These are phyloP conservation scores for Stevia rebaudiana DNA, from an alignment of 140 eudicot species.

Conservation along the genomic window DNA sequence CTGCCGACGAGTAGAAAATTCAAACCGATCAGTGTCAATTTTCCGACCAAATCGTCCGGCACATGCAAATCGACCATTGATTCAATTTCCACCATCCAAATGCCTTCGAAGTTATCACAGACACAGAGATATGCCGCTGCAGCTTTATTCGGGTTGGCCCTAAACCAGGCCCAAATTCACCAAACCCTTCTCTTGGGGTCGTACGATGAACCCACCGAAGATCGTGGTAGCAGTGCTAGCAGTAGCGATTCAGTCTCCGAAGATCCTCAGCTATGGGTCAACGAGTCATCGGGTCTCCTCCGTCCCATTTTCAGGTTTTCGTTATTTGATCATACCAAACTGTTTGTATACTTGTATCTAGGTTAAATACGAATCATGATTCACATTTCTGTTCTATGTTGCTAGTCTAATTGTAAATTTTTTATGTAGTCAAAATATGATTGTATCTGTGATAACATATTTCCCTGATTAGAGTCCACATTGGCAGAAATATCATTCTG, in stretches of 20 bases:
- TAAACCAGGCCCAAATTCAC: conserved; percentile 74
- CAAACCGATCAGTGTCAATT: conserved; percentile 6
- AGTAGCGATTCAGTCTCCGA: conserved; percentile 62
- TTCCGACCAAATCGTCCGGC: conserved; percentile 7
- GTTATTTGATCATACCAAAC: background rate
- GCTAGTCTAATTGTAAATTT: background rate
- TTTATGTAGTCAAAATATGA: conserved; percentile 3
- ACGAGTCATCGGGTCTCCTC: conserved; percentile 56
- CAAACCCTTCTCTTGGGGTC: conserved; percentile 68
- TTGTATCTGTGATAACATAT: background rate
- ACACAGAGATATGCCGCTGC: conserved; percentile 84
- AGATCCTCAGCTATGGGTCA: conserved; percentile 74
- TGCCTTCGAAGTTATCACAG: conserved; percentile 48
- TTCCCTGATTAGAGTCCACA: background rate
- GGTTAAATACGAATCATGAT: background rate
- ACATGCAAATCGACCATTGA: conserved; percentile 4
- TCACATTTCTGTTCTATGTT: background rate
- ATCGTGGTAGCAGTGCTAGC: conserved; percentile 39
- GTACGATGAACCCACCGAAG: conserved; percentile 20
- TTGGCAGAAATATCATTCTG: background rate
- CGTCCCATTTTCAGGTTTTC: conserved; percentile 82
- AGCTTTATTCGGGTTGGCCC: conserved; percentile 73
- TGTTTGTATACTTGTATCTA: background rate
- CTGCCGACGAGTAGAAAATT: conserved; percentile 17
- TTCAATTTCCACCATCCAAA: conserved; percentile 12